Conservation (phyloP, 148 eudicot species). For the Chenopodium album region DNA sequence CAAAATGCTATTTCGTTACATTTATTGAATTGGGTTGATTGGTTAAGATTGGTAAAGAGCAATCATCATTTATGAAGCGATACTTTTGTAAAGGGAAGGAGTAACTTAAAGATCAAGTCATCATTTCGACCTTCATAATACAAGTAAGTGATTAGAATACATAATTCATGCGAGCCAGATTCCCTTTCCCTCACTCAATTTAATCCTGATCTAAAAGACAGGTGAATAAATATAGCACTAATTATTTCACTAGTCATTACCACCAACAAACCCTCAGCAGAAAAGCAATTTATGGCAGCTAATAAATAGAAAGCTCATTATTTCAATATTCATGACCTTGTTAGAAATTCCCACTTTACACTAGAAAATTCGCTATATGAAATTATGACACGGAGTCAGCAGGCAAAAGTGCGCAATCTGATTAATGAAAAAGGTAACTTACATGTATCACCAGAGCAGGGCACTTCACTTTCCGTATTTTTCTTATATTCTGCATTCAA, state of each 20-base stretch:
- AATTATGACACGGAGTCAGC: not conserved
- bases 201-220: no score
- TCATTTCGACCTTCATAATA: not conserved
- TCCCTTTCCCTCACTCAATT: not conserved
- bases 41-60: no score
- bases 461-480: constrained; percentile 92
- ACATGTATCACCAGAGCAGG: constrained; percentile 98
- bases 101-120: not conserved
- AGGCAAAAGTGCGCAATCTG: not conserved
- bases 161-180: not conserved
- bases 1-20: no score
- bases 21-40: no score
- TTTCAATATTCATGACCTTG: not conserved
- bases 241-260: not conserved
- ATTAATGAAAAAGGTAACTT: constrained; percentile 38
- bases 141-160: not conserved
- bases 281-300: not conserved
- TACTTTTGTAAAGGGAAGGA: not conserved
- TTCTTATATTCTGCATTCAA: constrained; percentile 79
- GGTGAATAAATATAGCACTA: not conserved
- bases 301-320: no score
- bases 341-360: not conserved
- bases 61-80: not conserved
- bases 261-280: not conserved
- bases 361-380: not conserved